Percentiles rank a stretch among this genome's conserved stretches.
These are phyloP conservation scores for Prinsepia uniflora DNA, from an alignment of 306 rosid genomes.

Conservation along the genomic window DNA sequence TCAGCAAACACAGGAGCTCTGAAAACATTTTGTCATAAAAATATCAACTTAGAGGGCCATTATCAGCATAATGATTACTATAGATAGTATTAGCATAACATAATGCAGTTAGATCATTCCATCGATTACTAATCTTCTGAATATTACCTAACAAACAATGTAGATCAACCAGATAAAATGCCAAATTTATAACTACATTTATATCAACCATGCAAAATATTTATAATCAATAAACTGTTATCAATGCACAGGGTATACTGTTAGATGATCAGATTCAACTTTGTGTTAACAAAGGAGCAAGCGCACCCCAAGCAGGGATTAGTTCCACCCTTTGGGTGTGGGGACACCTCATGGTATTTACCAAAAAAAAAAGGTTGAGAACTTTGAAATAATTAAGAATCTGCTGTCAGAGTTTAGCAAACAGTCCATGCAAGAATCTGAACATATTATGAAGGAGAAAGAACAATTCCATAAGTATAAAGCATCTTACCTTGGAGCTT, in stretches of 20 bases:
- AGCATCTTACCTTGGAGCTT: slow-evolving; percentile 70
- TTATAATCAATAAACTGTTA: background rate
- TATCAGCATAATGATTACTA: background rate
- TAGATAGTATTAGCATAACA: background rate
- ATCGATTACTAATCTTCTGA: background rate
- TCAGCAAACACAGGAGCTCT: slow-evolving; percentile 86
- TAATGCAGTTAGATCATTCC: background rate
- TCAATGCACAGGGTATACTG: background rate
- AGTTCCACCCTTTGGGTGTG: no score
- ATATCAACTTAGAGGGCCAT: background rate
- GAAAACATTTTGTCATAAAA: slow-evolving; percentile 23
- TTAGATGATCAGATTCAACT: background rate
- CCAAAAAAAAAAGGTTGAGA: background rate
- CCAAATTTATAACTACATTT: background rate
- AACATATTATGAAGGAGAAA: background rate
- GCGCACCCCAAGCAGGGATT: no score
- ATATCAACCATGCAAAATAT: background rate
- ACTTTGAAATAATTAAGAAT: background rate
- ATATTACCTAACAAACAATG: background rate
- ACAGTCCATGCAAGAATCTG: background rate
- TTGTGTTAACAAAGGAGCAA: background rate
- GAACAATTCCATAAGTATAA: slow-evolving; percentile 16
- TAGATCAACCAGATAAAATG: slow-evolving; percentile 1
- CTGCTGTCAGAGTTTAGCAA: background rate
- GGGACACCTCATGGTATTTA: no score